phyloP scores from a whole-genome alignment of 768 basidiomycete genomes.

The Termitomyces sp. region DNA sequence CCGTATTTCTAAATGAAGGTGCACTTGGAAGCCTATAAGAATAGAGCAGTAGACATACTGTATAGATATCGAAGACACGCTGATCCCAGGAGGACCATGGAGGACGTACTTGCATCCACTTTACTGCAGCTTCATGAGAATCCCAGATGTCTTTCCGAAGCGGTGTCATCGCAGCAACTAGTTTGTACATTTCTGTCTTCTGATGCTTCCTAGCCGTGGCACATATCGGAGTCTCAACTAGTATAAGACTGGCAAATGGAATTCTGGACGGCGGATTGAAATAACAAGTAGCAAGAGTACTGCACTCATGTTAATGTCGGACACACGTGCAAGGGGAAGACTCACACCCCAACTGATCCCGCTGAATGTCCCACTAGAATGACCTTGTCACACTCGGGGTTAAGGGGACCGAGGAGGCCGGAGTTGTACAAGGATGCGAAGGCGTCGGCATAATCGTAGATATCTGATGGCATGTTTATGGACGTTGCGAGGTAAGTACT shows the following conservation, averaged over 20 bases:
- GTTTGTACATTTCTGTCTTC: slow-evolving; percentile 21
- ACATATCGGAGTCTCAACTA: slow-evolving; percentile 21
- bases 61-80: slow-evolving; percentile 20
- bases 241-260: slow-evolving; percentile 20
- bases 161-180: slow-evolving; percentile 18
- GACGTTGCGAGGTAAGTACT: background rate
- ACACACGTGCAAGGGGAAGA: background rate
- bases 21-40: background rate
- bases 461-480: slow-evolving; percentile 12
- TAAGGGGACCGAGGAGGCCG: slow-evolving; percentile 16
- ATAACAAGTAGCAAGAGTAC: slow-evolving; percentile 6
- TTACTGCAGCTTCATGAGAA: slow-evolving; percentile 15
- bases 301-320: slow-evolving; percentile 5
- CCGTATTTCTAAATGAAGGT: slow-evolving; percentile 18
- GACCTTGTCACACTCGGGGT: slow-evolving; percentile 18
- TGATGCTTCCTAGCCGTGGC: slow-evolving; percentile 15
- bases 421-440: slow-evolving; percentile 21
- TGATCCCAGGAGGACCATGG: slow-evolving; percentile 22
- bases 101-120: slow-evolving; percentile 18
- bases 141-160: slow-evolving; percentile 21
- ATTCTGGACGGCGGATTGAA: slow-evolving; percentile 23
- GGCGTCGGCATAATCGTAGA: slow-evolving; percentile 25
- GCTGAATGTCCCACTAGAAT: slow-evolving; percentile 26
- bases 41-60: slow-evolving; percentile 9
- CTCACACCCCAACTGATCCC: slow-evolving; percentile 24